A percentile compares a stretch with the other conserved stretches of the same genome.
These are phyloP conservation scores for Decorospora gaudefroyi DNA, from an alignment of 2,329 filamentous ascomycete species.

Conservation along the genomic window DNA sequence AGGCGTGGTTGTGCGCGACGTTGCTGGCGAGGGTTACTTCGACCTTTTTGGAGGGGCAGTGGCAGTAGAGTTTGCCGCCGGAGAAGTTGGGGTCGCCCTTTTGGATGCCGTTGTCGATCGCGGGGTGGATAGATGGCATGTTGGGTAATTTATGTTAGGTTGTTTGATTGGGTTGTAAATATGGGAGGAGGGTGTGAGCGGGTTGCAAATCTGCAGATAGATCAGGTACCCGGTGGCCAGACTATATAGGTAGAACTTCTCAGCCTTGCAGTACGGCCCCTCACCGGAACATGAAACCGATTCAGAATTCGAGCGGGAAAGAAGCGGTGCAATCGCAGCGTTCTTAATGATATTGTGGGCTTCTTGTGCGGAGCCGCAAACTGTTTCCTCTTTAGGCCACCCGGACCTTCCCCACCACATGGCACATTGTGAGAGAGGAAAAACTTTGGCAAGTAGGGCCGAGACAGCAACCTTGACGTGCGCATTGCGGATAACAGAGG, in stretches of 20 bases:
- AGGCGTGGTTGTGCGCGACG: conserved; percentile 70
- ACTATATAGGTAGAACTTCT: conserved; percentile 1
- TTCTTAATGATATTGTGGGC: conserved; percentile 13
- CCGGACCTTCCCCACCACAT: conserved; percentile 18
- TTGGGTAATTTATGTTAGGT: conserved; percentile 14
- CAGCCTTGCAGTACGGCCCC: conserved; percentile 6
- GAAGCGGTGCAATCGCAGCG: conserved; percentile 16
- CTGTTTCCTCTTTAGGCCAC: conserved; percentile 19
- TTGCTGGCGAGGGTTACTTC: conserved; percentile 62
- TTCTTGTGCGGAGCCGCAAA: conserved; percentile 21
- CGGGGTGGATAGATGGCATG: conserved; percentile 60
- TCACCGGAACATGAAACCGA: conserved; percentile 17
- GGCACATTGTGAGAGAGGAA: too few species aligned
- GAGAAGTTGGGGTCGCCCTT: conserved; percentile 60
- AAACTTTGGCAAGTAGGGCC: too few species aligned
- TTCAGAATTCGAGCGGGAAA: conserved; percentile 4
- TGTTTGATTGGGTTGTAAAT: too few species aligned
- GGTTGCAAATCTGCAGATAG: background rate
- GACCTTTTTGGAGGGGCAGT: conserved; percentile 61
- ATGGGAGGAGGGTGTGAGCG: background rate
- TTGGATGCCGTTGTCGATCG: conserved; percentile 64
- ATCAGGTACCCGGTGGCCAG: background rate
- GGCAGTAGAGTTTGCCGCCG: conserved; percentile 66
- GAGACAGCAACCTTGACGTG: too few species aligned
- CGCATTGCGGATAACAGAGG: too few species aligned